These are phyloP conservation scores for Saccharomycopsis fermentans DNA, from an alignment of 805 yeast species.

Conservation along the genomic window DNA sequence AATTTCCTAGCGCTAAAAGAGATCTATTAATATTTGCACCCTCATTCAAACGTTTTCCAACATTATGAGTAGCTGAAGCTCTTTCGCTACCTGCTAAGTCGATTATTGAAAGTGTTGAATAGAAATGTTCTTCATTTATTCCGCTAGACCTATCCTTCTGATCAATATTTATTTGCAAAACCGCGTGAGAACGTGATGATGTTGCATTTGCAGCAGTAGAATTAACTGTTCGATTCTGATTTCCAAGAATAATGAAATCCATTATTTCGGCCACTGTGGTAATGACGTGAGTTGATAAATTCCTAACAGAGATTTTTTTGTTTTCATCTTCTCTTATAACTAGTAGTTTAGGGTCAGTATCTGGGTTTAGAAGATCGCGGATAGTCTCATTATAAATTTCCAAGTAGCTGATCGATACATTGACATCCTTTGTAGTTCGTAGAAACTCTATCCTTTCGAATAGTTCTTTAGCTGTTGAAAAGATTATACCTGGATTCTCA, in stretches of 20 bases:
- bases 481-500: constrained; percentile 69
- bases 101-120: constrained; percentile 75
- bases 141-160: constrained; percentile 54
- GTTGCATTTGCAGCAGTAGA: constrained; percentile 88
- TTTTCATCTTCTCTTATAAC: constrained; percentile 64
- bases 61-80: constrained; percentile 79
- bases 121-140: constrained; percentile 54
- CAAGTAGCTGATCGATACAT: constrained; percentile 59
- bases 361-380: constrained; percentile 64
- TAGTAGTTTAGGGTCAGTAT: constrained; percentile 34
- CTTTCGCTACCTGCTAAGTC: constrained; percentile 95
- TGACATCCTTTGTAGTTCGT: constrained; percentile 45
- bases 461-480: constrained; percentile 66
- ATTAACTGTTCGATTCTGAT: constrained; percentile 66
- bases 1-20: constrained; percentile 80
- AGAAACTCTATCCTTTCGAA: constrained; percentile 50
- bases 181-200: constrained; percentile 91
- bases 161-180: constrained; percentile 65
- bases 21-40: constrained; percentile 93
- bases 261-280: constrained; percentile 58
- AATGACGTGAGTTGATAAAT: constrained; percentile 56
- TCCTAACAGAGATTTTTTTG: constrained; percentile 58
- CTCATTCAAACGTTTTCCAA: constrained; percentile 73
- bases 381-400: constrained; percentile 91
- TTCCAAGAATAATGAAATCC: constrained; percentile 67